Evolutionary conservation across 805 yeast species (phyloP).

Genomic region (Saccharomyces kudriavzevii): DNA sequence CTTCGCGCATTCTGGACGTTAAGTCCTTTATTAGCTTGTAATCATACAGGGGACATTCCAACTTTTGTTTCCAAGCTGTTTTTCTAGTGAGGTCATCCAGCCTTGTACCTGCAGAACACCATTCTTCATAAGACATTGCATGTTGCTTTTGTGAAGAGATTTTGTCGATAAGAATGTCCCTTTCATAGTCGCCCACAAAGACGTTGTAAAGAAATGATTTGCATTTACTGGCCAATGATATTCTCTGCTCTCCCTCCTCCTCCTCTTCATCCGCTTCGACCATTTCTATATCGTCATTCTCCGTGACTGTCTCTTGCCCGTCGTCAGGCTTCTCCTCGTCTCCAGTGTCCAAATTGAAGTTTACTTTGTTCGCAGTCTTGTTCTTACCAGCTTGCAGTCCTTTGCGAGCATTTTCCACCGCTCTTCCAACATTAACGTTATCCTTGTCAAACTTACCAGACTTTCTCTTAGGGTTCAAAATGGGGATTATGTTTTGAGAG

Average conservation of each 20-base stretch:
- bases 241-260: conserved; percentile 1
- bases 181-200: conserved; percentile 21
- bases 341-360: background rate
- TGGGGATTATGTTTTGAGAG: background rate
- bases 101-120: conserved; percentile 56
- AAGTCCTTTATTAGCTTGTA: conserved; percentile 47
- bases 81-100: conserved; percentile 62
- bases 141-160: conserved; percentile 35
- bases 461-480: background rate
- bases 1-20: conserved; percentile 47
- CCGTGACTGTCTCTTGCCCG: background rate
- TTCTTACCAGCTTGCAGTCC: background rate
- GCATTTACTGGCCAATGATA: background rate
- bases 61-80: conserved; percentile 60
- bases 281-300: background rate
- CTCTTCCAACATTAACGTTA: background rate
- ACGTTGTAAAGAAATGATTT: conserved; percentile 3
- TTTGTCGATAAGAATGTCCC: conserved; percentile 32
- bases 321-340: background rate
- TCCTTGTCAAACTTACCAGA: background rate
- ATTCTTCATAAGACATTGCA: conserved; percentile 45
- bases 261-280: conserved; percentile 1
- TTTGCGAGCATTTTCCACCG: background rate
- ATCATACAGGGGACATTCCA: conserved; percentile 62
- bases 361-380: background rate